Evolutionary conservation across 176 grass and related monocot genomes (phyloP).

Genomic region (bread wheat (Triticum aestivum)): DNA sequence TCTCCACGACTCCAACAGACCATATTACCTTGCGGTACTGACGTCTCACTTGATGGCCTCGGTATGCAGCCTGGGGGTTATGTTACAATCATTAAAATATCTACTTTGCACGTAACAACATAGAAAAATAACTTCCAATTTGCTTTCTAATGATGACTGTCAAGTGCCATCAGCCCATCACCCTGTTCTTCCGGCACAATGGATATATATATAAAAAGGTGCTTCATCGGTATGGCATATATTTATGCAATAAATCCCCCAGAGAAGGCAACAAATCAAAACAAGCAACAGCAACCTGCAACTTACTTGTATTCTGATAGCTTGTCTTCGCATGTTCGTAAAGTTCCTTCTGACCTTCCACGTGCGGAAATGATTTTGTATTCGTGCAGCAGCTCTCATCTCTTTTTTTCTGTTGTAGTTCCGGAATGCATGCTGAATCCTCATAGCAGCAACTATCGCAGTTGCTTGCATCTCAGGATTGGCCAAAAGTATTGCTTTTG

Average conservation of each 20-base stretch:
- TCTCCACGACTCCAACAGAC: slow-evolving; percentile 93
- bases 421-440: slow-evolving; percentile 86
- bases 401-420: slow-evolving; percentile 77
- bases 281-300: slow-evolving; percentile 2
- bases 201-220: not conserved
- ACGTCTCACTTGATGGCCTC: slow-evolving; percentile 81
- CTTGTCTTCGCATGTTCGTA: slow-evolving; percentile 69
- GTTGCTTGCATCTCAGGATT: slow-evolving; percentile 75
- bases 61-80: slow-evolving; percentile 70
- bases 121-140: not conserved
- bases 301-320: slow-evolving; percentile 83
- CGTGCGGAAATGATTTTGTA: slow-evolving; percentile 93
- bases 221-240: not conserved
- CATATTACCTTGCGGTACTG: slow-evolving; percentile 89
- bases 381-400: slow-evolving; percentile 85
- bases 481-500: slow-evolving; percentile 76
- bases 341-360: slow-evolving; percentile 76
- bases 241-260: slow-evolving; percentile 23
- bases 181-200: not conserved
- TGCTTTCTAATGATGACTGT: slow-evolving; percentile 16
- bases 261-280: slow-evolving; percentile 11
- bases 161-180: slow-evolving; percentile 15
- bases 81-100: slow-evolving; percentile 22
- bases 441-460: slow-evolving; percentile 83
- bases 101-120: slow-evolving; percentile 1